phyloP scores from a whole-genome alignment of 2,329 filamentous ascomycete genomes.

The Pyrenophora graminea region DNA sequence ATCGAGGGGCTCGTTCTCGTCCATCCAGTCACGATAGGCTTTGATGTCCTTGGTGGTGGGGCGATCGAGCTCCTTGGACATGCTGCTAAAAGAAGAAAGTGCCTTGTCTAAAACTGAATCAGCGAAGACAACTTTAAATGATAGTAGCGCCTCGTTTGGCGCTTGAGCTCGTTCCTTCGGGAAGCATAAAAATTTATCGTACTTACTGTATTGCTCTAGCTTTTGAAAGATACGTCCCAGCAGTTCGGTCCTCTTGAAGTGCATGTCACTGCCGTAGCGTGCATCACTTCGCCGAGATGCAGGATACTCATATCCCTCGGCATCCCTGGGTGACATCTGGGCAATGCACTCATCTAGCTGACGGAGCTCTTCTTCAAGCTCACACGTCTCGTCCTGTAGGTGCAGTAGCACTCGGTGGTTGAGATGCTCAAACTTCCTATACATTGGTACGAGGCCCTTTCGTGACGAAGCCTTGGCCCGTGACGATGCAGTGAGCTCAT shows the following conservation, averaged over 20 bases:
- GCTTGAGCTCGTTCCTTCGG: not conserved
- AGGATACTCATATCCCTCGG: constrained; percentile 47
- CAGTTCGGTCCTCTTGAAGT: constrained; percentile 64
- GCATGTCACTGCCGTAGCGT: constrained; percentile 60
- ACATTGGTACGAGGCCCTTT: constrained; percentile 62
- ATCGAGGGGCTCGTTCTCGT: constrained; percentile 59
- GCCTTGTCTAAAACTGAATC: constrained; percentile 50
- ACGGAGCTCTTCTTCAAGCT: constrained; percentile 78
- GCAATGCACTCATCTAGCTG: constrained; percentile 66
- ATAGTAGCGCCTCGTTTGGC: constrained; percentile 2
- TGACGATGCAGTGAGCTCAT: constrained; percentile 38
- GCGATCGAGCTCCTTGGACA: constrained; percentile 56
- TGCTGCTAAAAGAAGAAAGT: constrained; percentile 61
- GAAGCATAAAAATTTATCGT: not conserved
- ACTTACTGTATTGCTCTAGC: constrained; percentile 67
- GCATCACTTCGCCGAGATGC: constrained; percentile 65
- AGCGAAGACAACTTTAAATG: constrained; percentile 9
- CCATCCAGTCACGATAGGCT: constrained; percentile 61
- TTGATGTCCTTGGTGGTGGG: constrained; percentile 59
- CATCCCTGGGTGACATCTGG: constrained; percentile 40
- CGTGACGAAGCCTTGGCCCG: constrained; percentile 21
- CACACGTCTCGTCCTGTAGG: constrained; percentile 80
- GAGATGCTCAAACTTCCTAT: constrained; percentile 78
- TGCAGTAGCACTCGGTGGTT: constrained; percentile 83
- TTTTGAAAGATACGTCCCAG: constrained; percentile 68